Evolutionary conservation across 139 green algal genomes (phyloP), one percentile per base, ranked within the genome.

Genomic region (Tetradesmus lagerheimii): DNA sequence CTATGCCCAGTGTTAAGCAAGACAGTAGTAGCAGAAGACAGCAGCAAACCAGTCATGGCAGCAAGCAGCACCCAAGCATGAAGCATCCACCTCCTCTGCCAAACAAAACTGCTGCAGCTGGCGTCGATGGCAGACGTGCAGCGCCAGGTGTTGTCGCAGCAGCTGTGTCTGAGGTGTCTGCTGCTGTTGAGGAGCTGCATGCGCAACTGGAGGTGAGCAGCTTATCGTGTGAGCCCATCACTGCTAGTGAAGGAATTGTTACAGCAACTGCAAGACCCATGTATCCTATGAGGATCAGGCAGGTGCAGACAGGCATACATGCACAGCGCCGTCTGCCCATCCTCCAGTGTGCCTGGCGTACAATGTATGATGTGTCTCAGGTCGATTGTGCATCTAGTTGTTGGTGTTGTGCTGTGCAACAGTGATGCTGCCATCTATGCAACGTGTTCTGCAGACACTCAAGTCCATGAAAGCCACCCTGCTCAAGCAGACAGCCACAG

Each of bases 91-190:
- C 57, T 15, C 57, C 57, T n/a, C 1, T 71, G 25, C 23, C 57
- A 20, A 31, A n/a, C 53, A 79, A 38, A 95, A 77, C 8, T 43
- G 18, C n/a, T 88, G 71, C 16, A 96, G 6, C 71, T 39, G 71
- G 1, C 8, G 3, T n/a, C 41, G 31, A 4, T 41, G 71, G 8
- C 23, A n/a, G 29, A 20, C 31, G 71, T 38, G 31, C n/a, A 34
- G 71, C 71, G 16, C 23, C 57, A 31, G n/a, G 15, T 34, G n/a
- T 14, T 31, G 34, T 39, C 57, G 81, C 53, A 53, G 81, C 50
- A 47, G 81, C 81, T 20, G 83, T 80, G 16, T 25, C 38, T 29
- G 37, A 88, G 11, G 64, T 88, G 25, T 41, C 25, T 23, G 25
- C 62, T 31, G 83, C 83, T 66, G 83, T 88, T 6, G 29, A 41